Evolutionary conservation across 352 stramenopile species (phyloP).

Genomic region (Globisporangium rhizosaccharum): DNA sequence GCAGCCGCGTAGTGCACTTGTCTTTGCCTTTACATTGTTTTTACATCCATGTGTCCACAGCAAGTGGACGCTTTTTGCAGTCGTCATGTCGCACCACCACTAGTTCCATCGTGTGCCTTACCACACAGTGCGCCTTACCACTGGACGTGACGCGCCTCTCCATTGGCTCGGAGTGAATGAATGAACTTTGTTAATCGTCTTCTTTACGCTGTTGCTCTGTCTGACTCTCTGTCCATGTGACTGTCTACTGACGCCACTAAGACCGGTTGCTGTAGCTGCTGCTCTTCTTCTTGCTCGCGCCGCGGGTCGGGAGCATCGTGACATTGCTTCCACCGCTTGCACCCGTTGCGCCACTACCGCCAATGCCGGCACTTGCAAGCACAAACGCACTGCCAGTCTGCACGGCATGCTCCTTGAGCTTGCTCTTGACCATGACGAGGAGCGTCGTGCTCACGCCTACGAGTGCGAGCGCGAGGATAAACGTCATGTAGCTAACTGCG

Average conservation of each 20-base stretch:
- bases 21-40: not conserved
- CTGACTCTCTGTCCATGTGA: not conserved
- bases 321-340: not conserved
- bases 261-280: not conserved
- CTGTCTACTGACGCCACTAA: not conserved
- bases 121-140: too few relatives aligned
- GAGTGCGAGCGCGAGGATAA: constrained; percentile 67
- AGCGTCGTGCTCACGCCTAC: constrained; percentile 62
- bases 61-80: too few relatives aligned
- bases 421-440: constrained; percentile 65
- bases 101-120: not conserved
- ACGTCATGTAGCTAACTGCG: constrained; percentile 75
- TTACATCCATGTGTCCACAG: too few relatives aligned
- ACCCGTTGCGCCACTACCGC: not conserved
- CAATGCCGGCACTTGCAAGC: not conserved
- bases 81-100: not conserved
- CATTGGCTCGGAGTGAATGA: not conserved
- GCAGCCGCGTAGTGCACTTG: not conserved
- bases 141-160: too few relatives aligned
- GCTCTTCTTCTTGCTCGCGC: constrained; percentile 3
- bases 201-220: not conserved
- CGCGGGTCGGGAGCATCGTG: constrained; percentile 1
- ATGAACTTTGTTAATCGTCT: not conserved
- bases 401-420: constrained; percentile 34
- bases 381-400: constrained; percentile 4